These are phyloP conservation scores for Zalaria sp. DNA, from an alignment of 2,329 filamentous ascomycete species.

Conservation along the genomic window DNA sequence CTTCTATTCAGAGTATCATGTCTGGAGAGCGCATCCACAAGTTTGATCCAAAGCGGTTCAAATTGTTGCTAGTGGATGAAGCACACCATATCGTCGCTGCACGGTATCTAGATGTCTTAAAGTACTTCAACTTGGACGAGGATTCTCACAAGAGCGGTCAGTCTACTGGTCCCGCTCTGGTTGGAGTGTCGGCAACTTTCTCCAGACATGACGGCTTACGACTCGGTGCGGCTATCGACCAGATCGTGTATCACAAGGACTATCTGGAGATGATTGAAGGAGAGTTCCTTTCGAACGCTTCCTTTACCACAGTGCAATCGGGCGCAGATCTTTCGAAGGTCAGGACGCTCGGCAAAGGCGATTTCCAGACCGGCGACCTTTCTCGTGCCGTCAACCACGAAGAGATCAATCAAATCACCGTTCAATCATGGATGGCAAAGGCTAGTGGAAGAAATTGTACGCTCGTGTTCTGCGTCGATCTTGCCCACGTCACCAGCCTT, in stretches of 20 bases:
- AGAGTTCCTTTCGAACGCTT: conserved; percentile 81
- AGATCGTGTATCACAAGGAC: conserved; percentile 90
- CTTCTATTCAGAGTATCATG: conserved; percentile 73
- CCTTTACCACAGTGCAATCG: conserved; percentile 85
- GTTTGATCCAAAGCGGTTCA: conserved; percentile 67
- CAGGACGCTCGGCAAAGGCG: conserved; percentile 45
- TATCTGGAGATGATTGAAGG: conserved; percentile 73
- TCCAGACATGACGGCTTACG: conserved; percentile 72
- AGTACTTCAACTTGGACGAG: conserved; percentile 61
- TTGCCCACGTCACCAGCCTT: conserved; percentile 64
- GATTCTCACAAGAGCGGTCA: conserved; percentile 23
- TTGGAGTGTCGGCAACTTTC: conserved; percentile 78
- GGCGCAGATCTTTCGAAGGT: conserved; percentile 57
- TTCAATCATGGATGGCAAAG: conserved; percentile 73
- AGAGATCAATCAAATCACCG: conserved; percentile 67
- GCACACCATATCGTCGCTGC: conserved; percentile 89
- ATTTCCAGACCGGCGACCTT: conserved; percentile 68
- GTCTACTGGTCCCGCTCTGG: conserved; percentile 42
- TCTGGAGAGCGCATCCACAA: conserved; percentile 66
- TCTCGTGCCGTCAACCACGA: conserved; percentile 72
- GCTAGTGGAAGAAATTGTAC: conserved; percentile 66
- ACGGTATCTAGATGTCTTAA: conserved; percentile 59
- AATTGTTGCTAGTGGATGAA: conserved; percentile 87
- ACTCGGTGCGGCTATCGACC: conserved; percentile 74
- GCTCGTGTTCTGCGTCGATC: conserved; percentile 84